phyloP scores from a whole-genome alignment of 805 yeast genomes.

The Zygosaccharomyces kombuchaensis region DNA sequence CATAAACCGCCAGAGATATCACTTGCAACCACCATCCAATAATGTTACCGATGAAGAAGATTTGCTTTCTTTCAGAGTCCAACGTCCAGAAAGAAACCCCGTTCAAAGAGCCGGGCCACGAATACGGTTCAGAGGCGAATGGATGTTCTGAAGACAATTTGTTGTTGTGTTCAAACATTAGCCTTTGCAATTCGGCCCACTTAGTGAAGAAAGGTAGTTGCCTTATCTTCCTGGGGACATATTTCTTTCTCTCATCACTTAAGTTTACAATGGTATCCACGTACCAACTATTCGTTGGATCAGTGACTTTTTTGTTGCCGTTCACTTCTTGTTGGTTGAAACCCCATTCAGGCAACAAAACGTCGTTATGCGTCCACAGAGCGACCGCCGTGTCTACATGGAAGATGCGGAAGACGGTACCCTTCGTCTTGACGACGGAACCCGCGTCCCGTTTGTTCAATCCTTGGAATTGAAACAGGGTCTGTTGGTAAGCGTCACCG shows the following conservation, averaged over 20 bases:
- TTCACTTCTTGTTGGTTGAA: conserved; percentile 87
- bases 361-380: conserved; percentile 88
- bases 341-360: conserved; percentile 91
- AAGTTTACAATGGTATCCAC: conserved; percentile 67
- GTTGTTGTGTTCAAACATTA: conserved; percentile 92
- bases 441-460: conserved; percentile 48
- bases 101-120: conserved; percentile 84
- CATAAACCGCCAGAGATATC: conserved; percentile 54
- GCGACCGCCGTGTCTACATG: conserved; percentile 89
- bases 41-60: conserved; percentile 85
- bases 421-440: conserved; percentile 55
- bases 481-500: conserved; percentile 57
- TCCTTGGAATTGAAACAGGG: conserved; percentile 71
- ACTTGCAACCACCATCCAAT: conserved; percentile 88
- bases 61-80: conserved; percentile 59
- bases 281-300: conserved; percentile 66
- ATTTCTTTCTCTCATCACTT: conserved; percentile 56
- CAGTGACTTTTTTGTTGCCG: conserved; percentile 80
- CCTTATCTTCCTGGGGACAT: conserved; percentile 60
- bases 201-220: conserved; percentile 71
- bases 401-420: conserved; percentile 61
- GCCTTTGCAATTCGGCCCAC: conserved; percentile 82
- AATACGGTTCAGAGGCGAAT: conserved; percentile 84
- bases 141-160: conserved; percentile 86
- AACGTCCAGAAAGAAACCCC: conserved; percentile 98